Base-by-base conservation (phyloP, 371 early-diverging fungal species). In the Thermomucor indicae-seudaticae region DNA sequence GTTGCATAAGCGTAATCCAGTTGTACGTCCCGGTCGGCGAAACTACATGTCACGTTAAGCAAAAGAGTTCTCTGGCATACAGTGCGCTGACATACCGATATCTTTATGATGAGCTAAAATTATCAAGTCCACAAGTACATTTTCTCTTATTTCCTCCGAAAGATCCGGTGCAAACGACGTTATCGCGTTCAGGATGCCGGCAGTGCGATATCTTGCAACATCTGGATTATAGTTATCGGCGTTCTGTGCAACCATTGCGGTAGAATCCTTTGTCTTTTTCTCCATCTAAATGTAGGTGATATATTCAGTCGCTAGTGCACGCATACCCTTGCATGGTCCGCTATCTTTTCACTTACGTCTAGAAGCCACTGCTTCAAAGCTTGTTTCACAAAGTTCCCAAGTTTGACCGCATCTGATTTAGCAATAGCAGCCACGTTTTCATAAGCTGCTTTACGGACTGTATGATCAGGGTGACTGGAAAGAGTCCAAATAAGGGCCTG, bases 1-100 rank as follows among this genome's bases (percentile, higher is more conserved):
- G 80, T 66, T 90, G 90, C 44, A 84, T 79, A 38, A 93, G 69
- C 1, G 85, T 78, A 51, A 93, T 84, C 94, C 93, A 95, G 54
- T 86, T 78, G 54, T 94, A 90, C 50, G 75, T 79, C 48, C 86
- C 85, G 11, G 75, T 76, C 25, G 76, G 81, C 34, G 82, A 82
- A 17, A 72, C 75, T 65, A 20, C n/a, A 41, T 8, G 14, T n/a
- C 0, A 3, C 27, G 12, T 20, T 44, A 25, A 24, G 23, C 22
- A 41, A 29, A 2, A 3, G 3, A 8, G 14, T 20, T 43, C 24
- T 11, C 27, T 43, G 4, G n/a, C 12, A 2, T 2, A 30, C 0
- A 29, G 10, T 3, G 25, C 29, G 3, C 25, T 10, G 49, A 57
- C 24, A 37, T 57, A 53, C 70, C 72, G n/a, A 91, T 74, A 10